Percentiles rank a stretch among this genome's conserved stretches.
These are phyloP conservation scores for Dovyalis caffra DNA, from an alignment of 345 rosid species.

Conservation along the genomic window DNA sequence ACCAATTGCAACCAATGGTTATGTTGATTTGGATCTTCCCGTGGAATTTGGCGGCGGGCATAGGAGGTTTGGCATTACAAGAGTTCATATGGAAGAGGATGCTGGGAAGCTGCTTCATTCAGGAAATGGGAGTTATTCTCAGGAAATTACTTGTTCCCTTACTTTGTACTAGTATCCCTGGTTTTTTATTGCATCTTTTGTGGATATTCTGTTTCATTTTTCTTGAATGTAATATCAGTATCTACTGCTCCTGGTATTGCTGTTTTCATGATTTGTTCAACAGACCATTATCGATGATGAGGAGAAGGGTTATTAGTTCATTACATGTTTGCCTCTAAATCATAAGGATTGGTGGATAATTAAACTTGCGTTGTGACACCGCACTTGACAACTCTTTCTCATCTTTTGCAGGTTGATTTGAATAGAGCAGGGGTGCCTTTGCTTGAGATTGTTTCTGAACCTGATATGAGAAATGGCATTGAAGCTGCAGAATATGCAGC, in stretches of 20 bases:
- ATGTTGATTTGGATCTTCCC: constrained; percentile 79
- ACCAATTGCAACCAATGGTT: constrained; percentile 78
- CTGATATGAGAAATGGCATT: constrained; percentile 88
- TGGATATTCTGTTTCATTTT: not conserved
- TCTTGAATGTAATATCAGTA: constrained; percentile 9
- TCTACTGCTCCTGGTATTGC: not conserved
- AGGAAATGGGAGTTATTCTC: constrained; percentile 70
- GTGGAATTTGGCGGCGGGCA: constrained; percentile 93
- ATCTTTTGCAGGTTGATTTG: constrained; percentile 65
- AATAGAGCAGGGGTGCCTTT: constrained; percentile 98
- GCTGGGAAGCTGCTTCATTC: constrained; percentile 90
- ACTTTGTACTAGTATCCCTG: constrained; percentile 8
- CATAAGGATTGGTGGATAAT: not conserved
- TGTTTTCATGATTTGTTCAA: not conserved
- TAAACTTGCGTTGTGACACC: not conserved
- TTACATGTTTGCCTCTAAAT: not conserved
- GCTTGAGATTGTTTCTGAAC: constrained; percentile 96
- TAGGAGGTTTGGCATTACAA: constrained; percentile 81
- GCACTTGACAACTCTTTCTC: constrained; percentile 14
- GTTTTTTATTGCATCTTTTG: not conserved
- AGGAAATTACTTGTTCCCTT: constrained; percentile 41
- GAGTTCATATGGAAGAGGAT: constrained; percentile 99
- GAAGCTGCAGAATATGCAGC: constrained; percentile 88
- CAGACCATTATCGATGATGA: not conserved
- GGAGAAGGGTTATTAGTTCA: not conserved